Evolutionary conservation across 495 filamentous ascomycete genomes (phyloP).

Genomic region (Durotheca rogersii): DNA sequence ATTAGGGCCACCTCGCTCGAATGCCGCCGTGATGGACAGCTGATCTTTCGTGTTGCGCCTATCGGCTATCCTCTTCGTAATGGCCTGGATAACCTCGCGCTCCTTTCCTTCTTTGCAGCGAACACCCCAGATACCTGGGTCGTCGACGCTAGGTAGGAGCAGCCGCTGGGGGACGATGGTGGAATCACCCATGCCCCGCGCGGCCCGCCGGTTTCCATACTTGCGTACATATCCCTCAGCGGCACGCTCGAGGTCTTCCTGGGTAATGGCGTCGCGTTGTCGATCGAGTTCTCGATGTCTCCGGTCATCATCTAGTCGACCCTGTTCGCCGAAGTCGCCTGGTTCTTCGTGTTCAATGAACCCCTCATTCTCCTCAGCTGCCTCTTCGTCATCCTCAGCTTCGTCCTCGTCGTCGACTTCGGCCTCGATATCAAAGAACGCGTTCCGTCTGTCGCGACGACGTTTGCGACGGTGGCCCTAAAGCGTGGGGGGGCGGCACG

Average conservation of each 20-base stretch:
- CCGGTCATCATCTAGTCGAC: slow-evolving; percentile 82
- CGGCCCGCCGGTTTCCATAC: slow-evolving; percentile 62
- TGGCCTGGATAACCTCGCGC: slow-evolving; percentile 78
- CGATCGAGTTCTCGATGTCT: slow-evolving; percentile 93
- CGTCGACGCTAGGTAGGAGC: slow-evolving; percentile 89
- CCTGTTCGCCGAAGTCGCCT: slow-evolving; percentile 80
- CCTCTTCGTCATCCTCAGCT: slow-evolving; percentile 80
- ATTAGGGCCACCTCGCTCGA: slow-evolving; percentile 75
- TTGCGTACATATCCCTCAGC: slow-evolving; percentile 81
- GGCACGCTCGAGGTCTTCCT: slow-evolving; percentile 90
- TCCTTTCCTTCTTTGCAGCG: slow-evolving; percentile 95
- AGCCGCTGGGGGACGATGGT: slow-evolving; percentile 81
- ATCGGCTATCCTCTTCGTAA: slow-evolving; percentile 86
- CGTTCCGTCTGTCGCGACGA: slow-evolving; percentile 65
- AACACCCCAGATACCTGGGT: slow-evolving; percentile 94
- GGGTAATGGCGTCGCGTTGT: slow-evolving; percentile 77
- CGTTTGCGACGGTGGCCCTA: slow-evolving; percentile 82
- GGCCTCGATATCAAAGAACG: slow-evolving; percentile 94
- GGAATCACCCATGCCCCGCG: slow-evolving; percentile 53
- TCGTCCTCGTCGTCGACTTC: slow-evolving; percentile 97
- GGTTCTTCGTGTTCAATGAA: slow-evolving; percentile 88
- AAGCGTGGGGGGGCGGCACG: slow-evolving; percentile 18
- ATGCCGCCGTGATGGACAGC: slow-evolving; percentile 78
- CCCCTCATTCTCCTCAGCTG: slow-evolving; percentile 78
- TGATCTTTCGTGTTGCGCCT: slow-evolving; percentile 69